Evolutionary conservation across 148 eudicot species (phyloP), one percentile per base, ranked within the genome.

Genomic region (Chenopodium suecicum): DNA sequence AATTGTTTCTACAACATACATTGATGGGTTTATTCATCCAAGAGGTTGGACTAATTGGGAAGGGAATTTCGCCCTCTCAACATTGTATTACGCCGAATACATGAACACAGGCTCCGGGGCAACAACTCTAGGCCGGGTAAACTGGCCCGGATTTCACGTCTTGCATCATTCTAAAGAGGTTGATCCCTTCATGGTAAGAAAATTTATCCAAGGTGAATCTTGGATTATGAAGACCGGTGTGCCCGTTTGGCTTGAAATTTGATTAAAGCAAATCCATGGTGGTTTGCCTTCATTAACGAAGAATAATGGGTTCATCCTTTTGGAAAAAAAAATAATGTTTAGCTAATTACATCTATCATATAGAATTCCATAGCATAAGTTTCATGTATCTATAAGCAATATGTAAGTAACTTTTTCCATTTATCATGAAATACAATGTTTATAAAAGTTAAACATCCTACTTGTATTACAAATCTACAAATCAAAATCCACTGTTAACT

Each of bases 21-120:
- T 91, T 5, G 96, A 90, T 69, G 92, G 90, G 3, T 63, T 94
- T 70, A 75, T 94, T 77, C 87, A 94, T 79, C 94, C 91, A 7
- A 80, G 47, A 20, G 98, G 98, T 20, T 94, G 94, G 98, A 86
- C 64, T 0, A 89, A 88, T 37, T 94, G 98, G 96, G 83, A 81
- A 0, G 93, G 90, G 4, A 79, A 82, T 19, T 90, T 88, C 16
- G 98, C 88, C 1, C 88, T 92, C 7, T 81, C 88, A n/a, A 90
- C 94, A 1, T 74, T 92, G 29, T 94, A 76, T 27, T 92, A 87
- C 81, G 94, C 87, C 0, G 98, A 92, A 88, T 91, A 88, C 76
- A 82, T 85, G 94, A 94, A 94, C 47, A 78, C 78, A 1, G 96
- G 97, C 1, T 17, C 2, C 1, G 93, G 97, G 44, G 88, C 92